phyloP scores from a whole-genome alignment of 2,329 filamentous ascomycete genomes.

The Coleophoma eucalyptorum region DNA sequence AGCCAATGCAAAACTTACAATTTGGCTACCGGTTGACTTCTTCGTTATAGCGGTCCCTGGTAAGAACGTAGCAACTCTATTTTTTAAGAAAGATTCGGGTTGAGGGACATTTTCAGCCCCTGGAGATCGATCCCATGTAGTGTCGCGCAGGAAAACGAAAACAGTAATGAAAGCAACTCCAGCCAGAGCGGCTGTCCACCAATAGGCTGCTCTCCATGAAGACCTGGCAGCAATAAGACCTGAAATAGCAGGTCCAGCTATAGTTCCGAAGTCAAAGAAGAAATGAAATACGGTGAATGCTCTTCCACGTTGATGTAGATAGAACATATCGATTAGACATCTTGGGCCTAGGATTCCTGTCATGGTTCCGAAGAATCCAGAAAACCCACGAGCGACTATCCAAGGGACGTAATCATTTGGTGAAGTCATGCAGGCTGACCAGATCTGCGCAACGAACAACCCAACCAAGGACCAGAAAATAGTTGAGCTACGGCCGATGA shows the following conservation, averaged over 20 bases:
- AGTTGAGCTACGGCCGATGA: constrained; percentile 13
- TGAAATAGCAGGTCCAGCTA: constrained; percentile 29
- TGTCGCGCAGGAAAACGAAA: constrained; percentile 33
- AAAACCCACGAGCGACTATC: constrained; percentile 30
- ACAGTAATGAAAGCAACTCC: constrained; percentile 21
- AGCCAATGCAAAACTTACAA: neutral
- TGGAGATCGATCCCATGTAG: constrained; percentile 26
- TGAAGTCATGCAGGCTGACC: constrained; percentile 21
- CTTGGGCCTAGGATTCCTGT: constrained; percentile 32
- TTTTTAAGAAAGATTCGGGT: constrained; percentile 16
- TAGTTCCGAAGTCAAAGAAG: constrained; percentile 28
- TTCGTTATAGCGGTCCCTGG: constrained; percentile 10
- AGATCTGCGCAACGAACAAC: constrained; percentile 15
- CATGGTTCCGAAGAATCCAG: constrained; percentile 33
- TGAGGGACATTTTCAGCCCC: constrained; percentile 12
- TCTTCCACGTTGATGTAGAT: constrained; percentile 35
- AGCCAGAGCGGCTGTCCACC: constrained; percentile 1
- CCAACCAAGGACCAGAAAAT: constrained; percentile 20
- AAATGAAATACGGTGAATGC: constrained; percentile 31
- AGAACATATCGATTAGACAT: constrained; percentile 36
- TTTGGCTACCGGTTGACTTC: neutral
- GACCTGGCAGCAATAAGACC: constrained; percentile 28
- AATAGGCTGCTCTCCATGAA: neutral
- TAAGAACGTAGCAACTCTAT: constrained; percentile 9
- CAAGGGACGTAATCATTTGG: constrained; percentile 29